Evolutionary conservation across 108 stramenopile species (phyloP), one percentile per base, ranked within the genome.

Genomic region (Nitzschia sp.): DNA sequence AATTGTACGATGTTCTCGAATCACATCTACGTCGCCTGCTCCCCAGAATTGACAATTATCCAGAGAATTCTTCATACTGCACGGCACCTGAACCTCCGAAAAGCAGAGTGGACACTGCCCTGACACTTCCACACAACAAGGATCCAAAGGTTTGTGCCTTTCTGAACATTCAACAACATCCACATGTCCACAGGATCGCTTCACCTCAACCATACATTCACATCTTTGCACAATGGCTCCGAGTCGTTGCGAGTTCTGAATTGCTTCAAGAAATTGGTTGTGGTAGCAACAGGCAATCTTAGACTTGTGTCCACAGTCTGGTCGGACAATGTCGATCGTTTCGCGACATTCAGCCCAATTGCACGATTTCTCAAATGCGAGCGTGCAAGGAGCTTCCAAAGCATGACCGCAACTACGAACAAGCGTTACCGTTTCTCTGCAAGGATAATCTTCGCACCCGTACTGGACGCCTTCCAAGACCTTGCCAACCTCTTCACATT

Each of bases 401-500:
- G 21, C 43, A 65, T 79, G 78, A 10, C 78, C 78, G 21, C 78
- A 79, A 3, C 12, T 70, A 7, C 78, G 44, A 44, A 42, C 40
- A 17, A 74, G 53, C 10, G 51, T 65, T 2, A 79, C 73, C n/a
- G 41, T 34, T 41, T 70, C 69, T 0, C 20, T 48, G 26, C 77
- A 79, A 7, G 38, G 34, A 41, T 64, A 60, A 65, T 79, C 77
- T 50, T 63, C 37, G 3, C 40, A 41, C 21, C 72, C 77, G 59
- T 79, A 79, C 5, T 56, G 20, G 12, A 52, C 41, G 26, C 77
- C 77, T 40, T 79, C 72, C 1, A 53, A 22, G 22, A 79, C 71
- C 20, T 70, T 46, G 3, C 77, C 77, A 48, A 70, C 63, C 46
- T 69, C 68, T 15, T 63, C 63, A 51, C 51, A 60, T 6, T 20